These are phyloP conservation scores for Maudiozyma pseudohumilis DNA, from an alignment of 805 yeast genomes.

Conservation along the genomic window DNA sequence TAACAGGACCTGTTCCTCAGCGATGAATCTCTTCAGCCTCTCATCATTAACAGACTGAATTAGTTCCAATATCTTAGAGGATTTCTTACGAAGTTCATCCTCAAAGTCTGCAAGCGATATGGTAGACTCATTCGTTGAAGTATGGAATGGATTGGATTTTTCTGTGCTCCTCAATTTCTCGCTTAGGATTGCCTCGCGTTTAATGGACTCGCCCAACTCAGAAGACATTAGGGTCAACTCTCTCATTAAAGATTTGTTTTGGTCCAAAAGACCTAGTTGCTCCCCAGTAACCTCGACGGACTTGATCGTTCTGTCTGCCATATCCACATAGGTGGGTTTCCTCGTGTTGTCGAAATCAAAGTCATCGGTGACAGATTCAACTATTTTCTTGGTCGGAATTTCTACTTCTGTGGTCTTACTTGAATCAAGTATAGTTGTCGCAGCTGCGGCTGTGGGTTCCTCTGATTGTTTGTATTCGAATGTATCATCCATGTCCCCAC, in stretches of 20 bases:
- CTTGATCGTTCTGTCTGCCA: slow-evolving; percentile 3
- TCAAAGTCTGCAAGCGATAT: slow-evolving; percentile 20
- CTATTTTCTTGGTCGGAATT: background rate
- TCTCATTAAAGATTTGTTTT: slow-evolving; percentile 46
- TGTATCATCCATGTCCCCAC: slow-evolving; percentile 4
- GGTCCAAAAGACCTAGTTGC: slow-evolving; percentile 51
- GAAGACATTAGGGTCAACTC: slow-evolving; percentile 61
- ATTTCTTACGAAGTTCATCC: slow-evolving; percentile 30
- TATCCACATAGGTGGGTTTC: slow-evolving; percentile 6
- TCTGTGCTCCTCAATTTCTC: slow-evolving; percentile 23
- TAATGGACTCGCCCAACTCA: slow-evolving; percentile 63
- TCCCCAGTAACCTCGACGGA: slow-evolving; percentile 40
- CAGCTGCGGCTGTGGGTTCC: background rate
- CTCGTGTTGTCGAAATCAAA: slow-evolving; percentile 18
- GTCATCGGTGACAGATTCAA: slow-evolving; percentile 8
- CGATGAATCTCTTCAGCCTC: slow-evolving; percentile 52
- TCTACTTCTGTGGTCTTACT: background rate
- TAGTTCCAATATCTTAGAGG: slow-evolving; percentile 39
- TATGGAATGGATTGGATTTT: background rate
- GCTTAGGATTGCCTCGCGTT: slow-evolving; percentile 57
- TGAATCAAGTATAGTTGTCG: background rate
- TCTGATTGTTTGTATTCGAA: slow-evolving; percentile 1
- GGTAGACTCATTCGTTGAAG: background rate
- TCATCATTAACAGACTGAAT: slow-evolving; percentile 54
- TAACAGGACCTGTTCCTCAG: slow-evolving; percentile 59